A percentile compares a stretch with the other conserved stretches of the same genome.
Conservation (phyloP, 2,329 filamentous ascomycete genomes). For the Acrodontium crateriforme region DNA sequence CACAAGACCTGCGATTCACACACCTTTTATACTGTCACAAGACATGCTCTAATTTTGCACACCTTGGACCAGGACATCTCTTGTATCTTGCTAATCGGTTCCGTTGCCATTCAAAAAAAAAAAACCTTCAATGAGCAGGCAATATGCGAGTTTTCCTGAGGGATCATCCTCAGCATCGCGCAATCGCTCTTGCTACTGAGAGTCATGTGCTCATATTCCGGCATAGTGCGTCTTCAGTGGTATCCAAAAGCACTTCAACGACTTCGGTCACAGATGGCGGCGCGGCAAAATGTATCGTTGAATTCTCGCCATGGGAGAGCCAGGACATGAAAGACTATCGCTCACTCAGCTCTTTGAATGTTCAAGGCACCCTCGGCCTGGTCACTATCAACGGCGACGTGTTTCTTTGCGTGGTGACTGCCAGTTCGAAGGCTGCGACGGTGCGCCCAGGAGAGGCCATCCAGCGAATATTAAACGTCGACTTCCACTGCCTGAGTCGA, state of each 20-base stretch:
- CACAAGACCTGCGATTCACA: no score
- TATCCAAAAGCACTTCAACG: conserved; percentile 39
- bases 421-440: conserved; percentile 62
- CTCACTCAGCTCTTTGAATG: conserved; percentile 55
- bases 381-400: conserved; percentile 75
- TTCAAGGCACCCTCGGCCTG: conserved; percentile 76
- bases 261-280: conserved; percentile 23
- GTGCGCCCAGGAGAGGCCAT: conserved; percentile 80
- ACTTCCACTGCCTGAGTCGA: conserved; percentile 84
- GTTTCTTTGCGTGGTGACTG: conserved; percentile 80
- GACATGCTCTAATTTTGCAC: no score
- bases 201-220: conserved; percentile 75
- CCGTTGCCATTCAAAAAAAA: no score
- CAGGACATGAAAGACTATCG: conserved; percentile 64
- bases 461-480: conserved; percentile 71
- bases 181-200: conserved; percentile 71
- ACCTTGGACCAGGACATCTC: no score
- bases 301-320: conserved; percentile 55
- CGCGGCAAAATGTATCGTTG: conserved; percentile 65
- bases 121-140: no score
- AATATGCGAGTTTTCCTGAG: conserved; percentile 67
- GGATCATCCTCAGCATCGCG: conserved; percentile 65
- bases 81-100: no score
- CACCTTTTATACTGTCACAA: no score
- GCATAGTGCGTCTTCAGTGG: conserved; percentile 54